Evolutionary conservation across 2,329 filamentous ascomycete genomes (phyloP), one percentile per base, ranked within the genome.

Genomic region (Neurospora crassa): DNA sequence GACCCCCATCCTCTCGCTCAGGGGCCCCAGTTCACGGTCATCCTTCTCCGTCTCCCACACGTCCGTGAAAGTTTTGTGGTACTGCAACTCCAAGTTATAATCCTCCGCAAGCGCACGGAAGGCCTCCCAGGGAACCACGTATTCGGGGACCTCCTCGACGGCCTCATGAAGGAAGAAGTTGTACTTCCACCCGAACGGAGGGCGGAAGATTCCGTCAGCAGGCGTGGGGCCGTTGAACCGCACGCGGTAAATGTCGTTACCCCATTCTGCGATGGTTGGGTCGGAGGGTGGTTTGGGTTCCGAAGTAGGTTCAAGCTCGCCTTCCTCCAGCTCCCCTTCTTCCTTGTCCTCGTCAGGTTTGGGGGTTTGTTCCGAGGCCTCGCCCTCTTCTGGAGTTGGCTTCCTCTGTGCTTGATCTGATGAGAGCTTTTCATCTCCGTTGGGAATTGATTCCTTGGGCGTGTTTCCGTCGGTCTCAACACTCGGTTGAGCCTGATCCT

Each of bases 111-210:
- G 84, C 37, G 93, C 94, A 82, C 96, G 92, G 83, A 99, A 98
- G 0, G 94, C 94, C 80, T 97, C 94, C 95, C 96, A 99, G 0
- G 96, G 96, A 1, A 99, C 96, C 1, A 99, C 95, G 79, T 97
- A 99, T 83, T 99, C 96, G 2, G 96, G 95, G 8, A 97, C 93
- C 78, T 94, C 92, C 80, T 98, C 95, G 24, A 99, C 96, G 0
- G 96, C 96, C 82, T 99, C 96, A 77, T 96, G 91, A 71, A 99
- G 89, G 80, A 94, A 97, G 84, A 97, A 99, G 78, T 90, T 97
- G 83, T 99, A 99, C 81, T 96, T 97, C 94, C 96, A 98, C 68
- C 95, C 96, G 79, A 94, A 98, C 0, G 96, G 93, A 5, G 96
- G 96, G 5, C 96, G 90, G 83, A 99, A 99, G 41, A 96, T 86